phyloP scores from a whole-genome alignment of 495 filamentous ascomycete species.

The Trichoderma erinaceum region DNA sequence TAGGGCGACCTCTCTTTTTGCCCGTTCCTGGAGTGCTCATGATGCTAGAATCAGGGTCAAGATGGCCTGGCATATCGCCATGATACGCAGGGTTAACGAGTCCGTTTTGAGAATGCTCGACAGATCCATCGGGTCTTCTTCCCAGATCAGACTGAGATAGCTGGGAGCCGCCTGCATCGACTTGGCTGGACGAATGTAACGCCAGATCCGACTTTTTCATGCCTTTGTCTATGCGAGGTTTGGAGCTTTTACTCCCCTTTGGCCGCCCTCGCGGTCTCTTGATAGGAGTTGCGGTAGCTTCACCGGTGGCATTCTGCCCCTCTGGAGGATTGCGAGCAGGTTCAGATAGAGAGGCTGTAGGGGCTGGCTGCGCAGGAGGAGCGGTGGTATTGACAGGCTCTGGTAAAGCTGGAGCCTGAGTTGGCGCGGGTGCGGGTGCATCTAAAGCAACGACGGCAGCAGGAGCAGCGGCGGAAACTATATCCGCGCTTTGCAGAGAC shows the following conservation, averaged over 20 bases:
- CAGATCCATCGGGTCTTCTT: background rate
- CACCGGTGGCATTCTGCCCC: background rate
- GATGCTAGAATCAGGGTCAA: constrained; percentile 23
- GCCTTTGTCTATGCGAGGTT: constrained; percentile 45
- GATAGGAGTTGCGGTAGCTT: constrained; percentile 20
- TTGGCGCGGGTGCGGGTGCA: background rate
- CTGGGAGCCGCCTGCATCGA: background rate
- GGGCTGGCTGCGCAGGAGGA: background rate
- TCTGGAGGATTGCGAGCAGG: background rate
- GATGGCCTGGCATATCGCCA: background rate
- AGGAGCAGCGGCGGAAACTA: constrained; percentile 2
- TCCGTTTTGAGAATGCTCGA: background rate
- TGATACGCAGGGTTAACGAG: background rate
- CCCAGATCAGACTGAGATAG: background rate
- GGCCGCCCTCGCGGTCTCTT: constrained; percentile 44
- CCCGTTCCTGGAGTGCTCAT: constrained; percentile 25
- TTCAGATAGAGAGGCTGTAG: background rate
- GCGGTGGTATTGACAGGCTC: background rate
- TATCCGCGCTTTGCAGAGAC: background rate
- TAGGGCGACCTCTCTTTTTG: constrained; percentile 34
- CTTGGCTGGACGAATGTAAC: background rate
- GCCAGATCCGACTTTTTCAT: constrained; percentile 32
- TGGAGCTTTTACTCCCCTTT: constrained; percentile 47
- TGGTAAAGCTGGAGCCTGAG: background rate
- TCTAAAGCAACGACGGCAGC: background rate